Conservation (phyloP, 169 alveolate genomes). For the Eimeria praecox region DNA sequence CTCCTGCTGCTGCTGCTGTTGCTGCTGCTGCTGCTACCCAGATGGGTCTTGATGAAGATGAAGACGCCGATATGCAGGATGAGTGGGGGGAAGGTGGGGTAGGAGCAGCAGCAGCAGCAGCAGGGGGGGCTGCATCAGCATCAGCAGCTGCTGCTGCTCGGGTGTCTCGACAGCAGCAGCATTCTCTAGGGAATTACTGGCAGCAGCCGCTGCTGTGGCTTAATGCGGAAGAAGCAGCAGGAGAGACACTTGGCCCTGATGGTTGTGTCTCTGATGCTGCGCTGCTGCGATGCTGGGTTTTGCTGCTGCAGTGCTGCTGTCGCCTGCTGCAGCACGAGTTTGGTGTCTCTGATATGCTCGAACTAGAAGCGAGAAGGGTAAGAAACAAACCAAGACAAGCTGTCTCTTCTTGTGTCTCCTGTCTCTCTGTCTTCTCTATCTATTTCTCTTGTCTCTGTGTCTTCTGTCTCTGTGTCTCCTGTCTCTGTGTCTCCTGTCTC, state of each 20-base stretch:
- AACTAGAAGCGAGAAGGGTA: slow-evolving; percentile 25
- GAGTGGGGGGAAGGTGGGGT: slow-evolving; percentile 32
- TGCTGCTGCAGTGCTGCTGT: slow-evolving; percentile 61
- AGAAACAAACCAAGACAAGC: no score
- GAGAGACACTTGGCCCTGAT: slow-evolving; percentile 2
- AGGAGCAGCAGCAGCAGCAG: slow-evolving; percentile 17
- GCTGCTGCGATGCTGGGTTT: slow-evolving; percentile 60
- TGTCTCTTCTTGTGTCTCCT: neutral
- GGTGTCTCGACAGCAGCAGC: slow-evolving; percentile 54
- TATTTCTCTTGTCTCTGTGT: neutral
- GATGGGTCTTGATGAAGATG: slow-evolving; percentile 5
- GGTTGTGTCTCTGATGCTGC: slow-evolving; percentile 54
- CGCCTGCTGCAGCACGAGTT: slow-evolving; percentile 69
- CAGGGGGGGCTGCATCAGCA: neutral
- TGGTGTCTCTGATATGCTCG: slow-evolving; percentile 11
- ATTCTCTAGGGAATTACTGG: slow-evolving; percentile 61
- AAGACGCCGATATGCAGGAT: neutral
- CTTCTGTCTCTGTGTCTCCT: neutral
- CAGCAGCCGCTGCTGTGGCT: slow-evolving; percentile 73
- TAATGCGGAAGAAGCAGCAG: slow-evolving; percentile 61
- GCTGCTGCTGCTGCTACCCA: slow-evolving; percentile 53
- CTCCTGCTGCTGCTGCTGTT: neutral
- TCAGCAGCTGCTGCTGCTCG: slow-evolving; percentile 66
- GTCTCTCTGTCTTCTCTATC: neutral
- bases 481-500: neutral